Base-by-base conservation (phyloP, 495 filamentous ascomycete species). In the Xylaria nigripes region DNA sequence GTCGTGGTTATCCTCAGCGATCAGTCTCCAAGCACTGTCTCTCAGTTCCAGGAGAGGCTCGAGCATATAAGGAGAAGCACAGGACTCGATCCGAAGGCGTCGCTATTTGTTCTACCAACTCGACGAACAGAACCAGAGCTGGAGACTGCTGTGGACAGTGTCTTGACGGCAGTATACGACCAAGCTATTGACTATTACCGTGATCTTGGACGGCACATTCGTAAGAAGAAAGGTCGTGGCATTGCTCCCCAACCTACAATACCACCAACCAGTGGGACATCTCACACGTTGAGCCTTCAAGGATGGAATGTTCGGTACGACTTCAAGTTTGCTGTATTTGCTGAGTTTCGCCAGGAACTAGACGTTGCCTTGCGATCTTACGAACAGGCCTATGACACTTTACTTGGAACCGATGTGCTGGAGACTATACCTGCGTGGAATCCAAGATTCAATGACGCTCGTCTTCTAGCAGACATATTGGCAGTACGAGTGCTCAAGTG, bases 271-370 rank as follows among this genome's bases (percentile, higher is more conserved):
- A 85, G 78, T 12, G 87, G 88, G 10, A 91, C 89, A 3, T 92
- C 87, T 15, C 85, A 89, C 61, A 87, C 85, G 0, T 68, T 96
- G 18, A 87, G 89, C n/a, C 76, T 82, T 10, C 85, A 88, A 50
- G 89, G 86, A 4, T 96, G 91, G 91, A 89, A 85, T 66, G 83
- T 89, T 19, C 85, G 91, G 2, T 96, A 95, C 64, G 91, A 96
- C 61, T 90, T 92, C 72, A 96, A 96, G 62, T 78, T 89, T 24
- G 91, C 87, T 7, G 75, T 94, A 1, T 87, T 96, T 62, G 89
- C 91, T 29, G 90, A 95, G 64, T 95, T 89, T 56, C 81, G 91
- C 12, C 85, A 89, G 63, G 91, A 96, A 62, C 87, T 91, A 80
- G 90, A 95, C 61, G 82, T 79, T 25, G 90, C 91, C 0, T 72